Conservation (phyloP, 805 yeast species). For the Nadsonia fulvescens region DNA sequence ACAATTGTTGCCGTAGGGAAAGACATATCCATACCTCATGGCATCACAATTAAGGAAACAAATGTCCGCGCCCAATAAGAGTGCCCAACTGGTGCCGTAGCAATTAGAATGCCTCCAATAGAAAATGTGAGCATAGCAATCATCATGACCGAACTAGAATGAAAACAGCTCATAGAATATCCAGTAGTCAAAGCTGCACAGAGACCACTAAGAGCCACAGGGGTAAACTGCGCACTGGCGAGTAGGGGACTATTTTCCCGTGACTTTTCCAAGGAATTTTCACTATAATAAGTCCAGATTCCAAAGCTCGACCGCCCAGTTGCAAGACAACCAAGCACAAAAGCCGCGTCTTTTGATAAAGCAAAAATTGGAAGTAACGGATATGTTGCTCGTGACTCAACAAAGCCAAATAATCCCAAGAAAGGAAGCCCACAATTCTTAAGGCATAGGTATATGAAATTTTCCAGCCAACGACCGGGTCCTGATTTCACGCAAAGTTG, state of each 20-base stretch:
- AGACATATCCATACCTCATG: conserved; percentile 65
- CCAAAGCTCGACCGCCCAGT: conserved; percentile 73
- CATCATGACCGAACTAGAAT: conserved; percentile 32
- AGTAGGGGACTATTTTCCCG: conserved; percentile 30
- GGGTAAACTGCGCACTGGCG: conserved; percentile 28
- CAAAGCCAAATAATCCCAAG: conserved; percentile 27
- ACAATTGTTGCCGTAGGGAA: conserved; percentile 60
- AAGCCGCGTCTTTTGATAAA: conserved; percentile 26
- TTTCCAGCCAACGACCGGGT: conserved; percentile 54
- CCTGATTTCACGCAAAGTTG: conserved; percentile 61
- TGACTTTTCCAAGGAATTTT: conserved; percentile 31
- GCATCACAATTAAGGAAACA: conserved; percentile 35
- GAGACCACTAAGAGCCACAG: conserved; percentile 34
- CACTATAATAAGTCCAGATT: conserved; percentile 48
- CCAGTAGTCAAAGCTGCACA: conserved; percentile 38
- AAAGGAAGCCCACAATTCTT: conserved; percentile 31
- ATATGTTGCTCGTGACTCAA: conserved; percentile 27
- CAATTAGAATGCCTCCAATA: conserved; percentile 34
- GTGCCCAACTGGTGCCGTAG: conserved; percentile 40
- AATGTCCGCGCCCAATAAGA: conserved; percentile 40
- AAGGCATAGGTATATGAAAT: conserved; percentile 38
- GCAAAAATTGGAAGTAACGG: conserved; percentile 40
- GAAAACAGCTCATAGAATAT: conserved; percentile 25
- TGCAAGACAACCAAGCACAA: conserved; percentile 32
- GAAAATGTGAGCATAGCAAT: conserved; percentile 36